Conservation (phyloP, 139 green algal species). For the Volvox reticuliferus region DNA sequence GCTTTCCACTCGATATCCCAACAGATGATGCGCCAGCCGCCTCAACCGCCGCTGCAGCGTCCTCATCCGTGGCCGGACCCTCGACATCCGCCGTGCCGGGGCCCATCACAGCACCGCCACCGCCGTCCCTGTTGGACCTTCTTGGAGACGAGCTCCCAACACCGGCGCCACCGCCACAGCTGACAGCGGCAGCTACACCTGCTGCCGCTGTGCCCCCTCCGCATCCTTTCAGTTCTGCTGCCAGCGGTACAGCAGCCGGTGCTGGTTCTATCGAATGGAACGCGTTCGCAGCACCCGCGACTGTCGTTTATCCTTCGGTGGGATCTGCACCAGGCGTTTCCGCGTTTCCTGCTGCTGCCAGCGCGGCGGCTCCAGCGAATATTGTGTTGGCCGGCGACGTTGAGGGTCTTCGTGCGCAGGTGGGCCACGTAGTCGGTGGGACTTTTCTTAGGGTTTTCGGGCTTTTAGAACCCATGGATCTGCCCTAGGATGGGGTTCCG, state of each 20-base stretch:
- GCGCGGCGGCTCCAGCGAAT: neutral
- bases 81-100: neutral
- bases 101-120: neutral
- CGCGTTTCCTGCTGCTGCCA: neutral
- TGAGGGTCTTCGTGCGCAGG: conserved; percentile 24
- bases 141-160: conserved; percentile 37
- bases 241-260: neutral
- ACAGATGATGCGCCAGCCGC: conserved; percentile 14
- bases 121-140: conserved; percentile 19
- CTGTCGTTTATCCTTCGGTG: neutral
- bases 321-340: neutral
- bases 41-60: neutral
- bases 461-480: too few relatives aligned
- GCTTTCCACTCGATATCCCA: too few relatives aligned
- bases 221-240: too few relatives aligned
- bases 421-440: neutral
- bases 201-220: neutral
- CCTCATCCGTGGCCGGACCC: neutral
- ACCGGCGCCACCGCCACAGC: neutral
- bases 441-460: too few relatives aligned
- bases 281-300: neutral
- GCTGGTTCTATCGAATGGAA: neutral
- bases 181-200: neutral
- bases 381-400: conserved; percentile 1
- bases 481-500: too few relatives aligned